Evolutionary conservation across 768 basidiomycete genomes (phyloP), one percentile per base, ranked within the genome.

Genomic region (Chiua virens): DNA sequence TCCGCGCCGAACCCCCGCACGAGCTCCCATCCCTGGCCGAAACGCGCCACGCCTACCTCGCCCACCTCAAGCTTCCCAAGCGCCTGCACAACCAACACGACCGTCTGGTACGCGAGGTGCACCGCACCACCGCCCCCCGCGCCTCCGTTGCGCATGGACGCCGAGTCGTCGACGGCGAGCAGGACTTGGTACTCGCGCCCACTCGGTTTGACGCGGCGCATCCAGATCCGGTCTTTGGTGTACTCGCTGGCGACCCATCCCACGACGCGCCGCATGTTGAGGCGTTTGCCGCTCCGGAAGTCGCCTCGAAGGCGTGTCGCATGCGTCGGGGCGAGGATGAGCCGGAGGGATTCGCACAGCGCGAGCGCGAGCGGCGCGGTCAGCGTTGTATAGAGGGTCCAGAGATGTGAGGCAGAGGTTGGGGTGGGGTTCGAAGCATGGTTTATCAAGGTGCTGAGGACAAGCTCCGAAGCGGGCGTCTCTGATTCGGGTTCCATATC

Each of bases 221-320:
- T 76, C 97, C 97, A 99, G 57, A 98, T 98, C 72, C 95, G 95
- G 79, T 99, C 96, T 69, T 98, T 98, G 45, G 95, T 98, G 75
- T 92, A 99, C 72, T 99, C 97, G 72, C 89, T 92, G 32, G 97
- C 96, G 54, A 99, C 95, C 76, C 96, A 98, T 4, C 90, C 85
- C 54, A 99, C 95, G 68, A 98, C 92, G 72, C 95, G 95, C 68
- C 95, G 93, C 96, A 98, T 98, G 71, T 98, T 98, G 27, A 99
- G 80, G 18, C 96, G 81, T 72, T 99, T 99, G 46, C 97, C 97
- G 0, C 92, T 95, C 27, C 95, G 89, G 70, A 97, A 99, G 74
- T 98, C 97, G 35, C 97, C 97, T 71, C 89, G 88, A 39, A 99
- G 77, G 20, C 97, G 82, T 7, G 96, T 97, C 6, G 97, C 93